Conservation (phyloP, 306 rosid species). For the Sicyos baderoa region DNA sequence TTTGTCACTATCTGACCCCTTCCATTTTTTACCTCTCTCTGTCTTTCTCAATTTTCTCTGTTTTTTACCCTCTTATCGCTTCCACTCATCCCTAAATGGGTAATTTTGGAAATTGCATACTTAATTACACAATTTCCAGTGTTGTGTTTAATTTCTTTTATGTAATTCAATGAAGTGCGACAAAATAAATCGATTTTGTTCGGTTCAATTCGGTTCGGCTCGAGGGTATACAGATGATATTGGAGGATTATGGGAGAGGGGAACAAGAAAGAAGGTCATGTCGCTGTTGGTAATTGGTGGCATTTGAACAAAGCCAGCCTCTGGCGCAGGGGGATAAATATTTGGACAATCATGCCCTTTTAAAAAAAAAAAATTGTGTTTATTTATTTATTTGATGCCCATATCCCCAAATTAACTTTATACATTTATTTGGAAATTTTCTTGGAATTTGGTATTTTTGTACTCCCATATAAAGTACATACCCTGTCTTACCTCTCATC, state of each 20-base stretch:
- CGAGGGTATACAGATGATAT: background rate
- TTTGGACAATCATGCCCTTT: background rate
- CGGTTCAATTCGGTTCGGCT: background rate
- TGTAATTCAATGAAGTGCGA: background rate
- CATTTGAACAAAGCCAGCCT: background rate
- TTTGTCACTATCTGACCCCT: conserved; percentile 74
- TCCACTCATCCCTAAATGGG: background rate
- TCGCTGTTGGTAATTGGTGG: background rate
- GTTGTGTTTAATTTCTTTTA: background rate
- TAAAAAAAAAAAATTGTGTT: background rate
- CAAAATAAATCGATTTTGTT: background rate
- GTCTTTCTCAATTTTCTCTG: background rate
- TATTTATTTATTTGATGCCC: background rate
- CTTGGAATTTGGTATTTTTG: background rate
- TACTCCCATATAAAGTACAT: background rate
- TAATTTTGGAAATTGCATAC: background rate
- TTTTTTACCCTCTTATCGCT: background rate
- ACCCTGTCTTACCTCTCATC: background rate
- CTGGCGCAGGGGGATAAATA: background rate
- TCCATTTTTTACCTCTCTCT: conserved; percentile 27
- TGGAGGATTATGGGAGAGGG: background rate
- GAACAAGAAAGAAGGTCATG: no score
- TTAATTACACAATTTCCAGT: background rate
- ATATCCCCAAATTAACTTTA: conserved; percentile 11
- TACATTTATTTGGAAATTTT: conserved; percentile 10